Evolutionary conservation across 2,329 filamentous ascomycete genomes (phyloP).

Genomic region (Neurospora sp.): DNA sequence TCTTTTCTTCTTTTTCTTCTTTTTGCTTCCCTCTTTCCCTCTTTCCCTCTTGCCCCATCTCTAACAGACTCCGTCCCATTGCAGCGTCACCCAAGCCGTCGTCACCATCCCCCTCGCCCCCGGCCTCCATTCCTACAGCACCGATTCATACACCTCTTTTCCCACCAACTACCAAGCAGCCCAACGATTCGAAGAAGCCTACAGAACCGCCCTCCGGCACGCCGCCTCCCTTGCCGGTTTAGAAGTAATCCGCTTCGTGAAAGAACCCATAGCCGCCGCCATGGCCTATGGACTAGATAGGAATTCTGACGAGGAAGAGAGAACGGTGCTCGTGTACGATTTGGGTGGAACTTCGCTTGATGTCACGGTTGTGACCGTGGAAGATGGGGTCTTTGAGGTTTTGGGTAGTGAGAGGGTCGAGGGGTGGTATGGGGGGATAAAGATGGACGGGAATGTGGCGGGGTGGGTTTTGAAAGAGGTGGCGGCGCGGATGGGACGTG

Average conservation of each 20-base stretch:
- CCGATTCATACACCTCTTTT: background rate
- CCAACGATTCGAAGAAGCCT: conserved; percentile 93
- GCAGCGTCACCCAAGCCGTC: conserved; percentile 64
- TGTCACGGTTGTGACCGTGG: conserved; percentile 85
- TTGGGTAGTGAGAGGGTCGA: conserved; percentile 44
- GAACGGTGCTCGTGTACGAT: conserved; percentile 84
- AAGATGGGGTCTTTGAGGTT: conserved; percentile 87
- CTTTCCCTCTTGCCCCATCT: background rate
- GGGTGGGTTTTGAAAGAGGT: background rate
- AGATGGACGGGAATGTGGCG: background rate
- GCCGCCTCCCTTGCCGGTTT: conserved; percentile 85
- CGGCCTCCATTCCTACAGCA: background rate
- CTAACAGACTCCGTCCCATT: background rate
- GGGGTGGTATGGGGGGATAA: background rate
- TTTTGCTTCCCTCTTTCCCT: background rate
- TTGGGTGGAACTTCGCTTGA: conserved; percentile 90
- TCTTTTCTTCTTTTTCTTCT: background rate
- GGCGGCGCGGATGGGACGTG: conserved; percentile 91
- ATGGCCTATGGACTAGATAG: conserved; percentile 90
- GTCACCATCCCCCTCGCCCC: conserved; percentile 72
- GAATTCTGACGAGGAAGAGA: conserved; percentile 29
- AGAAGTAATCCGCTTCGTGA: conserved; percentile 90
- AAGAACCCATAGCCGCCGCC: conserved; percentile 91
- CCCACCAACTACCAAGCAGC: background rate
- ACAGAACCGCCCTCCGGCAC: conserved; percentile 93